Evolutionary conservation across 345 rosid species (phyloP), one percentile per base, ranked within the genome.

Genomic region (Garcia nutans): DNA sequence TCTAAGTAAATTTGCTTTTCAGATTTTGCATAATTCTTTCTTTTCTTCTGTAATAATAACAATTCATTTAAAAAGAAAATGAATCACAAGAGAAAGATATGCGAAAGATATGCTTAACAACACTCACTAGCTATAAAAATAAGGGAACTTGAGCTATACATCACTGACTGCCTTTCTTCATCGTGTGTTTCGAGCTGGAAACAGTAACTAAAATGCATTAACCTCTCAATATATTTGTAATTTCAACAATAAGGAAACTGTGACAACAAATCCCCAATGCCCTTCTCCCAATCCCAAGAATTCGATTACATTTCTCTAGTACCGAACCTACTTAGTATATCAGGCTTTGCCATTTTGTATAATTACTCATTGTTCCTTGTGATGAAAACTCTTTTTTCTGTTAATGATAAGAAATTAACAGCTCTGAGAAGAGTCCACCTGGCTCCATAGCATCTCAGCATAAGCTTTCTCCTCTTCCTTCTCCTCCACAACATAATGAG

Each of bases 381-480:
- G 33, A 61, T 74, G 12, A 65, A 76, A 77, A 74, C 41, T 42
- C 45, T 50, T 33, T 11, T n/a, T n/a, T 17, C 22, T 17, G 24
- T 57, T 59, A 17, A 45, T 2, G 5, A 13, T 42, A 22, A 68
- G 55, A 71, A 50, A 42, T 88, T 85, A 86, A 60, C 81, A 77
- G 76, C 88, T 89, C 76, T 79, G 77, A n/a, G 90, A 87, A 0
- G 89, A 88, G 74, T 89, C 94, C 33, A 89, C 92, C 77, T 88
- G 89, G 72, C 77, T 88, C 96, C 99, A 92, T 24, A 89, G 86
- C 72, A 76, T 84, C 78, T 86, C 87, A 47, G 89, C 96, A 69
- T 92, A 92, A 73, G 87, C 90, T 79, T 81, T 88, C 71, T 90
- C 95, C 70, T 91, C 98, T 83, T 88, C 90, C 79, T 91, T 89